Conservation (phyloP, 2,329 filamentous ascomycete genomes). For the Diaporthe citriasiana region DNA sequence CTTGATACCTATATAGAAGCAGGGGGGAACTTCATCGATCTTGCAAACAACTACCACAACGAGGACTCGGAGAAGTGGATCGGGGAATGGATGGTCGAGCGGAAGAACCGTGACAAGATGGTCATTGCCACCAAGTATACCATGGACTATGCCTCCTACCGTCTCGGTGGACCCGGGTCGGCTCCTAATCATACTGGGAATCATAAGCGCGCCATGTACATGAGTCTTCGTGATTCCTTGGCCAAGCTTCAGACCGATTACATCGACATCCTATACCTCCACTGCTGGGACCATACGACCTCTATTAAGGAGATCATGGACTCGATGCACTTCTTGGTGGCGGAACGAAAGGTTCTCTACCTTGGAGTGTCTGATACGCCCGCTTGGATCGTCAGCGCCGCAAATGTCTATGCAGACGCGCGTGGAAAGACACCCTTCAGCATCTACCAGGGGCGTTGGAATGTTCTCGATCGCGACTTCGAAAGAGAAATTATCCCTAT, state of each 20-base stretch:
- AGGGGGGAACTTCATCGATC: conserved; percentile 79
- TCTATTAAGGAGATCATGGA: conserved; percentile 78
- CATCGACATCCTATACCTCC: conserved; percentile 62
- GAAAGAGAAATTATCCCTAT: conserved; percentile 46
- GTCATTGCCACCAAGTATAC: conserved; percentile 79
- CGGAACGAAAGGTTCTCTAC: conserved; percentile 74
- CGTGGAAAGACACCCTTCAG: conserved; percentile 79
- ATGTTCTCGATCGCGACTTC: conserved; percentile 52
- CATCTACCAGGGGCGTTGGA: conserved; percentile 78
- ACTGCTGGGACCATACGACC: conserved; percentile 79
- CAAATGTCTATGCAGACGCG: conserved; percentile 77
- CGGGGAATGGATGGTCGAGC: conserved; percentile 78
- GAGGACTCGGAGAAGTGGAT: conserved; percentile 75
- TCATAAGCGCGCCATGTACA: conserved; percentile 21
- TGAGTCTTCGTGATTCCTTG: conserved; percentile 23
- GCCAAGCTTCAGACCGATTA: conserved; percentile 15
- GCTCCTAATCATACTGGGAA: conserved; percentile 17
- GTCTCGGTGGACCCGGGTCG: conserved; percentile 47
- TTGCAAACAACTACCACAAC: conserved; percentile 76
- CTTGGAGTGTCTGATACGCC: conserved; percentile 64
- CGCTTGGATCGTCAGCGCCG: conserved; percentile 58
- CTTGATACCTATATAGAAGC: conserved; percentile 76
- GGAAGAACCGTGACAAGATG: conserved; percentile 73
- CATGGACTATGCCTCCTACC: conserved; percentile 58
- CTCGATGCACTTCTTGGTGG: conserved; percentile 72